Conservation (phyloP, 371 early-diverging fungal genomes). For the Saksenaea vasiformis region DNA sequence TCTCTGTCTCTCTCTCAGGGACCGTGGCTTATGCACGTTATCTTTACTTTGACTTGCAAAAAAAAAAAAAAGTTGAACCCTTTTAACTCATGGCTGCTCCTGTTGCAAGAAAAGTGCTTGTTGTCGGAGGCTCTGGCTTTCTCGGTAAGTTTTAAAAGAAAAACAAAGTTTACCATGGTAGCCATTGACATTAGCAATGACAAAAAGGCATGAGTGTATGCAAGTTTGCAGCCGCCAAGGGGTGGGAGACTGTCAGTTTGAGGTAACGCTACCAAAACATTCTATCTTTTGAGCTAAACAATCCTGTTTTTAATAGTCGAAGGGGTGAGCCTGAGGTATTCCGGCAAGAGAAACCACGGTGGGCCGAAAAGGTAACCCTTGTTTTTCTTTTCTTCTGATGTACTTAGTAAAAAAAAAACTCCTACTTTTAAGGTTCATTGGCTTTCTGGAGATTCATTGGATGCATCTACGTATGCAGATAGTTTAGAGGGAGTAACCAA, state of each 20-base stretch:
- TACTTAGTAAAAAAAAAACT: too few relatives aligned
- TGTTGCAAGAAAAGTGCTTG: slow-evolving; percentile 57
- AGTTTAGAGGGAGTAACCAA: slow-evolving; percentile 59
- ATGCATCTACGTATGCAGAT: slow-evolving; percentile 58
- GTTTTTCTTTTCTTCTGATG: neutral
- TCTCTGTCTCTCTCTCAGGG: too few relatives aligned
- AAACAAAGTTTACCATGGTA: neutral
- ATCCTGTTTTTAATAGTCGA: slow-evolving; percentile 33
- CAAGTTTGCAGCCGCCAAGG: slow-evolving; percentile 59
- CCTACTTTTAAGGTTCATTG: slow-evolving; percentile 67
- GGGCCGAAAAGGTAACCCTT: slow-evolving; percentile 43
- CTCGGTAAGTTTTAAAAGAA: slow-evolving; percentile 55
- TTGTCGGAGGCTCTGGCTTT: slow-evolving; percentile 77
- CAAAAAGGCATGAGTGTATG: slow-evolving; percentile 60
- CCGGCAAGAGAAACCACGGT: slow-evolving; percentile 34
- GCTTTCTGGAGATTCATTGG: slow-evolving; percentile 68
- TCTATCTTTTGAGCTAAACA: neutral
- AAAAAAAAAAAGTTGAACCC: too few relatives aligned
- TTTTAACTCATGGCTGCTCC: slow-evolving; percentile 36
- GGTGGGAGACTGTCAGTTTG: slow-evolving; percentile 78
- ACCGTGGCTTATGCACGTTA: too few relatives aligned
- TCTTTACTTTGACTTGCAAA: too few relatives aligned
- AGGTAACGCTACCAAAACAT: slow-evolving; percentile 60
- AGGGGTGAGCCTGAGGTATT: slow-evolving; percentile 48
- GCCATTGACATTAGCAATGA: neutral